Base-by-base conservation (phyloP, 306 rosid species). In the Lotus japonicus region DNA sequence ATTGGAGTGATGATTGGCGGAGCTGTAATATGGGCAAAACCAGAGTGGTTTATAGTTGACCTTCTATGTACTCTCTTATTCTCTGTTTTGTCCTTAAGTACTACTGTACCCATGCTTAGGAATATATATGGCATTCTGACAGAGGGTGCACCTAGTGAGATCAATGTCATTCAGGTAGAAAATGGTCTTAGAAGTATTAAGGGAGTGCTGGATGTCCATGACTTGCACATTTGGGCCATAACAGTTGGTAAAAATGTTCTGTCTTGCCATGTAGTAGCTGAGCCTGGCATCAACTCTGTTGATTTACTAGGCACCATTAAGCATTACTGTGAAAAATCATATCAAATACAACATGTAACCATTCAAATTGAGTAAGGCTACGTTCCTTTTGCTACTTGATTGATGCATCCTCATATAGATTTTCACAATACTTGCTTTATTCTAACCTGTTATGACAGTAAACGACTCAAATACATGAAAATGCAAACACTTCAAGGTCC, bases 1-100 rank as follows among this genome's bases (percentile, higher is more conserved):
- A 17, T 88, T 11, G 99, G 99, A 57, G 99, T 94, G 80, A 94
- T 94, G 97, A 77, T 90, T 61, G 90, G 90, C 5, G 99, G 95
- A 78, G 96, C 83, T 38, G 49, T 90, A 65, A 86, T 90, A 38
- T 90, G 96, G 97, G 82, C 60, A 1, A 71, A 81, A 80, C 97
- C 99, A 5, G 75, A 76, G 39, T 94, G 96, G 96, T 76, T 84
- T 54, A 59, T 82, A 18, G 92, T 87, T 38, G 96, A 90, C 54
- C 86, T 94, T 45, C 17, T 88, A 16, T 94, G 97, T 68, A 90
- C 95, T 35, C 82, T 94, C 43, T 17, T 86, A 41, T 94, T 90
- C 71, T 89, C 96, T 69, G 80, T 87, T 64, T 71, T 94, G 63
- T 82, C 92, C 53, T 74, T 94, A 12, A 31, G 83, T 60, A 84